phyloP scores from a whole-genome alignment of 495 filamentous ascomycete genomes.

The Trichoderma erinaceum region DNA sequence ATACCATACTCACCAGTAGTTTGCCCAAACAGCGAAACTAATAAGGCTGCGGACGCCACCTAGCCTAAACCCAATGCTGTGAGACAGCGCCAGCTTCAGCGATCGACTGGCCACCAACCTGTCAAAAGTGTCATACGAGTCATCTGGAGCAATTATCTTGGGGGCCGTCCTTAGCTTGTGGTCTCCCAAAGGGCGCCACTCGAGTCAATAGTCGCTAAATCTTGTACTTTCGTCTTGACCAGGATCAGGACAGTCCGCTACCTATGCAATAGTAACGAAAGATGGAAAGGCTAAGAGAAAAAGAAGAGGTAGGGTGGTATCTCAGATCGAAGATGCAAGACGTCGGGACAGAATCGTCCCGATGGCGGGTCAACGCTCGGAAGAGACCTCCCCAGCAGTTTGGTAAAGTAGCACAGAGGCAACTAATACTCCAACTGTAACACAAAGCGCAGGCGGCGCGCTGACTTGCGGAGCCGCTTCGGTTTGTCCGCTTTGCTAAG shows the following conservation, averaged over 20 bases:
- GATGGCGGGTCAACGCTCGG: background rate
- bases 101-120: background rate
- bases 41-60: no score
- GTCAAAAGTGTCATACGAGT: slow-evolving; percentile 9
- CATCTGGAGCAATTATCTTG: background rate
- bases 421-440: background rate
- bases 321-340: background rate
- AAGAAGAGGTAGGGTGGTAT: background rate
- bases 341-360: background rate
- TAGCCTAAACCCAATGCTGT: slow-evolving; percentile 8
- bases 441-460: background rate
- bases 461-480: no score
- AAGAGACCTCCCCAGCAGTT: background rate
- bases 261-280: background rate
- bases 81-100: background rate
- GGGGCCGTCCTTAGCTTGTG: background rate
- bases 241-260: background rate
- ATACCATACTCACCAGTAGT: no score
- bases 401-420: background rate
- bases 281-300: no score
- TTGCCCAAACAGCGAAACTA: no score
- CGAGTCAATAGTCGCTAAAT: background rate
- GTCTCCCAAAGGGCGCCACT: background rate
- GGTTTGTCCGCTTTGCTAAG: no score
- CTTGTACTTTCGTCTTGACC: background rate